A percentile compares a stretch with the other conserved stretches of the same genome.
These are phyloP conservation scores for Naganishia sp. DNA, from an alignment of 1,284 basidiomycete genomes.

Conservation along the genomic window DNA sequence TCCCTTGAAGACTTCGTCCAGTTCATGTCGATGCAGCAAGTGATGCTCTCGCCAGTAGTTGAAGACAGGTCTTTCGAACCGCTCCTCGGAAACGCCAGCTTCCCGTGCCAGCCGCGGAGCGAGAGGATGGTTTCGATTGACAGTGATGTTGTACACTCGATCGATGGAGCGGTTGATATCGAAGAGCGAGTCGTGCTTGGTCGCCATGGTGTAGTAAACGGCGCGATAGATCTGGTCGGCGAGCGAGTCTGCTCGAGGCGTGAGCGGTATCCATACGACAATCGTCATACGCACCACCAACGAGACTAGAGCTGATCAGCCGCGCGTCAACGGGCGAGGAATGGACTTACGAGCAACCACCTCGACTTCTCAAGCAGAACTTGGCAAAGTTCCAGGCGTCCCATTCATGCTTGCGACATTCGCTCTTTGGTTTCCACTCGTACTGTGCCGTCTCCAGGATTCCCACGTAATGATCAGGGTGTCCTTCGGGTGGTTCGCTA, in stretches of 20 bases:
- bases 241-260: conserved; percentile 2
- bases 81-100: conserved; percentile 16
- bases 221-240: conserved; percentile 18
- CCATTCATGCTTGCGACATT: conserved; percentile 16
- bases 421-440: conserved; percentile 21
- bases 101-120: background rate
- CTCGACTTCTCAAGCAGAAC: conserved; percentile 22
- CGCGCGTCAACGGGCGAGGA: background rate
- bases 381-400: conserved; percentile 18
- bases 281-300: conserved; percentile 6
- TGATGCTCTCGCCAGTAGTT: conserved; percentile 28
- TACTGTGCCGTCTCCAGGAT: conserved; percentile 25
- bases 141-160: conserved; percentile 15
- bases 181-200: background rate
- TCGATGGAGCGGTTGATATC: background rate
- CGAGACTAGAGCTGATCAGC: background rate
- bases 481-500: background rate
- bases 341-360: conserved; percentile 24
- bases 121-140: conserved; percentile 13
- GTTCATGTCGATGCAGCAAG: conserved; percentile 12
- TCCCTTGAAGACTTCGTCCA: conserved; percentile 14
- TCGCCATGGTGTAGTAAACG: background rate
- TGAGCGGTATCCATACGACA: background rate
- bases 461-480: conserved; percentile 10
- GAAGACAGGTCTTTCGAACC: conserved; percentile 12